Conservation (phyloP, 2,329 filamentous ascomycete genomes). For the Ceratocystis cubensis region DNA sequence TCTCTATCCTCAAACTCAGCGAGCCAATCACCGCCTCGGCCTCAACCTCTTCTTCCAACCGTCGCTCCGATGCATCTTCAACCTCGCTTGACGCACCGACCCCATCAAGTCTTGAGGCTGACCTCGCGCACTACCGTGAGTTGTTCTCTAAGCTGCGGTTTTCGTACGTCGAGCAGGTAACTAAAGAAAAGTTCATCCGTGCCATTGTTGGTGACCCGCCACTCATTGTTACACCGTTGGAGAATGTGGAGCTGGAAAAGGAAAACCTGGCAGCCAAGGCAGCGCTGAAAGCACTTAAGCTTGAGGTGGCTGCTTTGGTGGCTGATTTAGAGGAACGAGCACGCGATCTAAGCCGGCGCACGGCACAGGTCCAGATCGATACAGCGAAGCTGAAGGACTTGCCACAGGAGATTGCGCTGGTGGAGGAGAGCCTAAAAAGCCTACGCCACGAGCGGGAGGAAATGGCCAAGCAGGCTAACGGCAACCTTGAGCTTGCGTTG, state of each 20-base stretch:
- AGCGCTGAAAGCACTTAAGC: slow-evolving; percentile 65
- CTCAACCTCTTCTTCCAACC: slow-evolving; percentile 26
- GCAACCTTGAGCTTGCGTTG: slow-evolving; percentile 35
- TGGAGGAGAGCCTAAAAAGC: slow-evolving; percentile 38
- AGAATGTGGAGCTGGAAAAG: slow-evolving; percentile 66
- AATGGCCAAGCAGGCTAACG: slow-evolving; percentile 23
- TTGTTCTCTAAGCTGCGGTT: slow-evolving; percentile 93
- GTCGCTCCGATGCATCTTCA: slow-evolving; percentile 61
- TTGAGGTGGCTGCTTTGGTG: slow-evolving; percentile 62
- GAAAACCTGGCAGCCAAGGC: slow-evolving; percentile 59
- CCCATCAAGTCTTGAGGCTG: slow-evolving; percentile 66
- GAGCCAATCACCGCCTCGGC: slow-evolving; percentile 54
- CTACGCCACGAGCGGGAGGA: slow-evolving; percentile 33
- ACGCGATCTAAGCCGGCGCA: slow-evolving; percentile 42
- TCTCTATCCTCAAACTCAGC: slow-evolving; percentile 65
- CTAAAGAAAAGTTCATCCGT: slow-evolving; percentile 93
- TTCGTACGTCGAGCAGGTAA: slow-evolving; percentile 95
- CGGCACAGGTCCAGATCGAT: slow-evolving; percentile 40
- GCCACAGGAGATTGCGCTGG: slow-evolving; percentile 36
- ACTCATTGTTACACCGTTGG: slow-evolving; percentile 65
- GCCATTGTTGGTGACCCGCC: slow-evolving; percentile 85
- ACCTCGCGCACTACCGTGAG: slow-evolving; percentile 83
- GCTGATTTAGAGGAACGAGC: slow-evolving; percentile 55
- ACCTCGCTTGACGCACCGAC: slow-evolving; percentile 52
- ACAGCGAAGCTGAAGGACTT: slow-evolving; percentile 39